Evolutionary conservation across 208 protist genomes (phyloP).

Genomic region (Acanthamoeba royreba): DNA sequence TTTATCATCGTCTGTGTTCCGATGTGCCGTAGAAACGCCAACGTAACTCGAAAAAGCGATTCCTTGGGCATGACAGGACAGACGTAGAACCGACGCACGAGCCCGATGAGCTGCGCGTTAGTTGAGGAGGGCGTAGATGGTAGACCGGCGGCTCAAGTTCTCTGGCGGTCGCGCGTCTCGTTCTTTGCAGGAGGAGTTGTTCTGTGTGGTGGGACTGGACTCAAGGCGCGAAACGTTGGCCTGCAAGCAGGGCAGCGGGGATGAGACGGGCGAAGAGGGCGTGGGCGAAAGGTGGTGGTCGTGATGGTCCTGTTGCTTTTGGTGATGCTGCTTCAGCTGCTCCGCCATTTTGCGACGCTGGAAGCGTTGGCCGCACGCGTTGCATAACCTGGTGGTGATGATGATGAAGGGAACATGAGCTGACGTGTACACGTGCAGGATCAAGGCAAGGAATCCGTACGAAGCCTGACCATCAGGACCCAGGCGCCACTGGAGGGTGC

Average conservation of each 20-base stretch:
- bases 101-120: no score
- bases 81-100: no score
- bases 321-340: neutral
- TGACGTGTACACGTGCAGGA: neutral
- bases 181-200: neutral
- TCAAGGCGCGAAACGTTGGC: neutral
- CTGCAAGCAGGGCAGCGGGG: no score
- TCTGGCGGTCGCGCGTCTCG: no score
- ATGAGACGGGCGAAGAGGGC: neutral
- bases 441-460: neutral
- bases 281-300: neutral
- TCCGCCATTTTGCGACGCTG: neutral
- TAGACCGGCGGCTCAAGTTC: neutral
- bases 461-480: neutral
- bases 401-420: neutral
- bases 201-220: neutral
- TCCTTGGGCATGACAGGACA: no score
- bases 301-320: neutral
- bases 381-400: neutral
- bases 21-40: no score
- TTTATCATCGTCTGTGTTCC: no score
- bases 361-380: neutral
- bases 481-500: conserved; percentile 6
- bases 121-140: neutral
- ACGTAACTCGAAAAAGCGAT: no score